phyloP scores from a whole-genome alignment of 306 rosid genomes.

The Senna siamea region DNA sequence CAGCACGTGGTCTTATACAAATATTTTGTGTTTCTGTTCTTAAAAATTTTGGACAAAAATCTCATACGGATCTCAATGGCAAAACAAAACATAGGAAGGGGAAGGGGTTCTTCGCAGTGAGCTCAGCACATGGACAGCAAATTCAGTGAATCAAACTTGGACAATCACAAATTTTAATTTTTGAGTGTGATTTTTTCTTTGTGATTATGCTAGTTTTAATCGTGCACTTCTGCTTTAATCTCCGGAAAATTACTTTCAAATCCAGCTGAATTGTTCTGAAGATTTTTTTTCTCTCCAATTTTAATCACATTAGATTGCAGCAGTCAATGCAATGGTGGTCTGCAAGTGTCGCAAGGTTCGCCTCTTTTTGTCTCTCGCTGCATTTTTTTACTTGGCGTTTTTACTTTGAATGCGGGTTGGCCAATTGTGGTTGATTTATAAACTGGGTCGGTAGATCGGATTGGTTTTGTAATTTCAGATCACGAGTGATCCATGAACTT shows the following conservation, averaged over 20 bases:
- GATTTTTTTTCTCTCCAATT: not conserved
- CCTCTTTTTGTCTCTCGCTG: not conserved
- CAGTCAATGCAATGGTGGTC: conserved; percentile 94
- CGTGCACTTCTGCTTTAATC: conserved; percentile 32
- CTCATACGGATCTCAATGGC: not conserved
- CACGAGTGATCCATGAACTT: conserved; percentile 38
- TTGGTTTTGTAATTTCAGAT: conserved; percentile 27
- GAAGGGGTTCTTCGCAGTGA: conserved; percentile 37
- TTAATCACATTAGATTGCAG: conserved; percentile 32
- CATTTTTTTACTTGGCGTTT: not conserved
- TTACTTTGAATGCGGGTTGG: conserved; percentile 14
- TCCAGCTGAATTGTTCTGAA: conserved; percentile 25
- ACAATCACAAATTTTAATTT: not conserved
- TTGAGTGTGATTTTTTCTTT: not conserved
- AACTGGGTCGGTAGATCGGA: conserved; percentile 52
- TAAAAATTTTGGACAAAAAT: not conserved
- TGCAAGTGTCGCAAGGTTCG: conserved; percentile 99
- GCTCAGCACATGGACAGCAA: conserved; percentile 32
- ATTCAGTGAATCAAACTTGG: conserved; percentile 13
- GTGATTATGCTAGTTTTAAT: conserved; percentile 18
- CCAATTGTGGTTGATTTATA: conserved; percentile 20
- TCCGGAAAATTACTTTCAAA: conserved; percentile 27
- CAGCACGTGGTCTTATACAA: too few species aligned
- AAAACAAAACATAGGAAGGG: conserved; percentile 6
- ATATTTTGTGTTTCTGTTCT: not conserved